These are phyloP conservation scores for Xylaria venustula DNA, from an alignment of 495 filamentous ascomycete species.

Conservation along the genomic window DNA sequence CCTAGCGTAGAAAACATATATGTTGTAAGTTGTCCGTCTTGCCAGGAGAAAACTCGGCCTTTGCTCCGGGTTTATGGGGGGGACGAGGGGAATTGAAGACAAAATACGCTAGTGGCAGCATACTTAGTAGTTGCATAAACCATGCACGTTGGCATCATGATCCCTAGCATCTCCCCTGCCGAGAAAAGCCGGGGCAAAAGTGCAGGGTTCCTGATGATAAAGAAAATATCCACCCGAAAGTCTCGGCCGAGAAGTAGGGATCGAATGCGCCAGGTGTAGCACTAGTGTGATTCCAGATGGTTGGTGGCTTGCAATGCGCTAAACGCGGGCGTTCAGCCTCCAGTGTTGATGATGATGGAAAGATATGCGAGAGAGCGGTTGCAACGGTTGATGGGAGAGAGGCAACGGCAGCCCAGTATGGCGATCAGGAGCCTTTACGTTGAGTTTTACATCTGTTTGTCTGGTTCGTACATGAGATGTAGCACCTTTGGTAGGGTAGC, in stretches of 20 bases:
- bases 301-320: slow-evolving; percentile 3
- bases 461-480: background rate
- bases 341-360: background rate
- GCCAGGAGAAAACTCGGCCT: no score
- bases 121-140: slow-evolving; percentile 1
- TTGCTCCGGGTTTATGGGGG: no score
- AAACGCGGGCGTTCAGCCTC: background rate
- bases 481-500: background rate
- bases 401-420: no score
- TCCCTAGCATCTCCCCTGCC: slow-evolving; percentile 14
- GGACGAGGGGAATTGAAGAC: no score
- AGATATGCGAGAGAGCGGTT: background rate
- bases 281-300: no score
- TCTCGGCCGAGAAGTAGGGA: no score
- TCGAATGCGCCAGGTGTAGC: no score
- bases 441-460: background rate
- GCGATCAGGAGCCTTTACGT: background rate
- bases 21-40: no score
- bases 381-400: background rate
- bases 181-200: slow-evolving; percentile 10
- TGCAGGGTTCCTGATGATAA: slow-evolving; percentile 4
- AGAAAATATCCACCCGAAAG: no score
- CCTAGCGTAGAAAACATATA: no score
- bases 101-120: background rate
- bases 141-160: slow-evolving; percentile 8